Evolutionary conservation across 139 green algal species (phyloP), one percentile per base, ranked within the genome.

Genomic region (Gonium pectorale): DNA sequence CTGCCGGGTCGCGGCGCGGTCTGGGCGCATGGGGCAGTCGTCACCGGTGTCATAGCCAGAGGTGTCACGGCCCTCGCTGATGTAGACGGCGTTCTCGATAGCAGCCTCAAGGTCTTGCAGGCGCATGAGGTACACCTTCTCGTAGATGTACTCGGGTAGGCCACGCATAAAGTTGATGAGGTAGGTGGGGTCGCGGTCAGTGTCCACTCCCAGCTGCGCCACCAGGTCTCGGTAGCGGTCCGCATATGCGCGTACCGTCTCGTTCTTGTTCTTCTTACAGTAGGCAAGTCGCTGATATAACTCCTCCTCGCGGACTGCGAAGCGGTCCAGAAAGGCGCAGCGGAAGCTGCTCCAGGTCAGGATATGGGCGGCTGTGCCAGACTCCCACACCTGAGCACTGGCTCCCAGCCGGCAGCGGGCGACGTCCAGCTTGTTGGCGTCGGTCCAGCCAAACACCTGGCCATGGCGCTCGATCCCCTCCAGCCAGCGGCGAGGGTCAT

Each of bases 161-260:
- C 68, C 68, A n/a, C 41, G 43, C 7, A 62, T 6, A 19, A 77
- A 77, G 68, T 60, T 77, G 68, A 62, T 43, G 29, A 77, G 26
- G 27, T 77, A 44, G 33, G 41, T 41, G 5, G 68, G 68, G 29
- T 77, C 68, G 15, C 29, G 43, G 22, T 33, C 29, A n/a, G 27
- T n/a, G 43, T 60, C 43, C 40, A 77, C 43, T 2, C 17, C 11
- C 29, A 77, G 43, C 29, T 77, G 68, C 11, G 43, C 43, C 7
- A 44, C 43, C 13, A 77, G 44, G 44, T 77, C 43, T 2, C 68
- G 68, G 21, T 77, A 77, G 2, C 68, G 68, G 44, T 62, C 68
- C 27, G 68, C 43, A 33, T 62, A 77, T 1, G 27, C 9, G 2
- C 68, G 43, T 29, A 77, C 68, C 4, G 68, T 62, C 43, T 77